Conservation (phyloP, 441 rosid species). For the Adansonia madagascariensis region DNA sequence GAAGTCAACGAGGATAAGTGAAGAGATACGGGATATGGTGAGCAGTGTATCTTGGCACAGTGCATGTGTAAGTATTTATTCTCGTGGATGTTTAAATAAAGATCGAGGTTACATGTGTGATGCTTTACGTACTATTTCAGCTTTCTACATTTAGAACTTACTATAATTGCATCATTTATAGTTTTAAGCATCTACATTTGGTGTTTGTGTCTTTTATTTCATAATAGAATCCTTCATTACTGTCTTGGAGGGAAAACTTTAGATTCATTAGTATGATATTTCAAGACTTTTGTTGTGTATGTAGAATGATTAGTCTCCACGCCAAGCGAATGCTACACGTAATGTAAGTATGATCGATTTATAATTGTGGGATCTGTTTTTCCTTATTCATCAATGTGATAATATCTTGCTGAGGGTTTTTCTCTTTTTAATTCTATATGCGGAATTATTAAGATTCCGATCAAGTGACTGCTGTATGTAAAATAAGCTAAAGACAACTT, state of each 20-base stretch:
- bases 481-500: not conserved
- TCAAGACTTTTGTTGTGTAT: conserved; percentile 7
- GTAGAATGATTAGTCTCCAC: conserved; percentile 7
- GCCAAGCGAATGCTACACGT: not conserved
- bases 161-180: conserved; percentile 23
- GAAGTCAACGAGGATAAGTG: conserved; percentile 32
- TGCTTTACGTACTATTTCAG: conserved; percentile 25
- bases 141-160: conserved; percentile 24
- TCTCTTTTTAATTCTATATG: not conserved
- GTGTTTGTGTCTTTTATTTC: conserved; percentile 15
- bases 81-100: conserved; percentile 33
- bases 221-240: not conserved
- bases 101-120: conserved; percentile 30
- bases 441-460: not conserved
- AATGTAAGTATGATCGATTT: conserved; percentile 12
- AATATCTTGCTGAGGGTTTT: not conserved
- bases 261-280: not conserved
- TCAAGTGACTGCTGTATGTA: not conserved
- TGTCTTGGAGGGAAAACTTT: conserved; percentile 7
- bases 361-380: conserved; percentile 2
- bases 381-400: conserved; percentile 4
- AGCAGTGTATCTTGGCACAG: conserved; percentile 22
- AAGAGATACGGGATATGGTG: conserved; percentile 26
- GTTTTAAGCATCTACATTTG: conserved; percentile 25
- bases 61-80: conserved; percentile 36